Base-by-base conservation (phyloP, 306 rosid genomes). In the Citrullus colocynthis region DNA sequence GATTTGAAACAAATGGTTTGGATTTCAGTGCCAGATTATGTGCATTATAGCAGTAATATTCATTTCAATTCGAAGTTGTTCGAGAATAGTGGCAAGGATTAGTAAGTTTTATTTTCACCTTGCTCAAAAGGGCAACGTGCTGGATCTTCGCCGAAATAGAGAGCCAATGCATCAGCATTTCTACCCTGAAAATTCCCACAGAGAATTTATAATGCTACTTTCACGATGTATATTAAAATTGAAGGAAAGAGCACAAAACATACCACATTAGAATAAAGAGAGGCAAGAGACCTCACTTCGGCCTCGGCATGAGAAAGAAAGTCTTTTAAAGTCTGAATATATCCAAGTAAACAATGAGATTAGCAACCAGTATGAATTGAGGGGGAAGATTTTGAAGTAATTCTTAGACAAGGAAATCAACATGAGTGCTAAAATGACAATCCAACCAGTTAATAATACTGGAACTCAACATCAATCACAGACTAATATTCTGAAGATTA, bases 71-170 rank as follows among this genome's bases (percentile, higher is more conserved):
- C 28, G 3, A 56, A 58, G 63, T 21, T 56, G 60, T 56, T 56
- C 28, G 28, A 56, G 57, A 52, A 51, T 51, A 51, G 1, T 51
- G 6, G 55, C 55, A 12, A 6, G 9, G 16, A n/a, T 39, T 66
- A n/a, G 73, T 4, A 17, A 66, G 45, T 64, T 34, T 13, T 36
- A 36, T 36, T 34, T 64, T 21, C 52, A 78, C 81, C 81, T 78
- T 78, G 81, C 65, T 78, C 81, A 8, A 78, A 78, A 45, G 81
- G 81, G 42, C 81, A 78, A 37, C 81, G 81, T 14, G 81, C 75
- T 37, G 81, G 81, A 66, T 78, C 81, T 52, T 78, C 81, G 9
- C 81, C 81, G 28, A 78, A 78, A 66, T 78, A 78, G 52, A 78
- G 76, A 28, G 81, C 81, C 11, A 78, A 48, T 37, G 75, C 81